Evolutionary conservation across 768 basidiomycete species (phyloP).

Genomic region (Dacryopinax spathularia): DNA sequence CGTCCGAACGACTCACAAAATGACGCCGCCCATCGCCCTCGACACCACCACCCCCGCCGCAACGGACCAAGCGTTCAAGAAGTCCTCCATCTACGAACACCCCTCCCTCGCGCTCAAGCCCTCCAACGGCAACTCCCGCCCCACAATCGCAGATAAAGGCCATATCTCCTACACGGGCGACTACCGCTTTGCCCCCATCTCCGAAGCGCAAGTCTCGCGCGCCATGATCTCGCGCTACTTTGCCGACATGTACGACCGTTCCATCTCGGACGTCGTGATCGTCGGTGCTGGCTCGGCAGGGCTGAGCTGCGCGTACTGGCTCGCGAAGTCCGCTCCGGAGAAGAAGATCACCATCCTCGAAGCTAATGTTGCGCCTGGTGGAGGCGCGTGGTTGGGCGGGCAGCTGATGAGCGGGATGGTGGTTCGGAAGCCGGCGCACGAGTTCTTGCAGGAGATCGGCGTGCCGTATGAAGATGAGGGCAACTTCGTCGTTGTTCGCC

Average conservation of each 20-base stretch:
- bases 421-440: conserved; percentile 61
- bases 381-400: conserved; percentile 62
- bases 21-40: neutral
- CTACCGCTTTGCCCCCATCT: conserved; percentile 57
- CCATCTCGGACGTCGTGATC: conserved; percentile 64
- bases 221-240: conserved; percentile 74
- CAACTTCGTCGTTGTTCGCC: conserved; percentile 62
- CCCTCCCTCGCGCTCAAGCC: neutral
- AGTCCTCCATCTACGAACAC: neutral
- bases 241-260: conserved; percentile 55
- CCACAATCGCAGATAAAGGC: neutral
- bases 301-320: conserved; percentile 57
- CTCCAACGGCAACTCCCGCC: neutral
- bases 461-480: conserved; percentile 70
- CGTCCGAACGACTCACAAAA: neutral
- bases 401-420: conserved; percentile 73
- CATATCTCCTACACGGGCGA: conserved; percentile 39
- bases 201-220: conserved; percentile 60
- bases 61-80: neutral
- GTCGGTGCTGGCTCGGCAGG: conserved; percentile 56
- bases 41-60: neutral
- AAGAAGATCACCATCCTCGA: conserved; percentile 53
- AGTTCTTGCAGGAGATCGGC: conserved; percentile 53
- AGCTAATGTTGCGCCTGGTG: conserved; percentile 65
- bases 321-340: conserved; percentile 53